Evolutionary conservation across 495 filamentous ascomycete genomes (phyloP), one percentile per base, ranked within the genome.

Genomic region (Aspergillus biplanus): DNA sequence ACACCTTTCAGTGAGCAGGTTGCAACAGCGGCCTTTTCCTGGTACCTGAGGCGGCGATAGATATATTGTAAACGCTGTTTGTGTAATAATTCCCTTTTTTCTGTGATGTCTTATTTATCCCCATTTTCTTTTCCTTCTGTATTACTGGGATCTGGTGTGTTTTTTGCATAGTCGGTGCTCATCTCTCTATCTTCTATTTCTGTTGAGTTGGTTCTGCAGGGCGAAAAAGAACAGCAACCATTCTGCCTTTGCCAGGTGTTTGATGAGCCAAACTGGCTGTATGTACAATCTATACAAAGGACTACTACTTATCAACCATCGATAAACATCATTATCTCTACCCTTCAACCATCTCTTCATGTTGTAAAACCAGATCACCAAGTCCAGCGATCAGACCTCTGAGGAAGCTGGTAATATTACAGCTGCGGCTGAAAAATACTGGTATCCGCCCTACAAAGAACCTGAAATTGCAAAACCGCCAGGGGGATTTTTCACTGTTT

Each of bases 1-100:
- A 90, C 91, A 55, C 95, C 95, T 31, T 97, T 93, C 80, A 71
- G 77, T 34, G 67, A 75, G 21, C 73, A 79, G 39, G 78, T 87
- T 27, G 83, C 82, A 68, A 90, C 90, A 70, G 80, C 94, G 69
- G 92, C 94, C 3, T 97, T 92, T 69, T 91, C 89, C 75, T 99
- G 94, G 93, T 99, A 97, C 76, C 78, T 98, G 78, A 87, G 93
- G 77, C 81, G 93, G 75, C 95, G 86, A 76, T 82, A 73, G 61
- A 72, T 50, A 44, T 21, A 8, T 58, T 35, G 39, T 58, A 33
- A 55, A 33, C 46, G 47, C 27, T 50, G 47, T 60, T 42, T 37
- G 15, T 57, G 52, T 53, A 44, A 44, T 66, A 54, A 59, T 62
- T 57, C 50, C 52, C 52, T 33, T 61, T 49, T 39, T 69, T 66